A percentile compares a stretch with the other conserved stretches of the same genome.
Evolutionary conservation across 2,329 filamentous ascomycete species (phyloP).

Genomic region (Dactylellina haptotyla): DNA sequence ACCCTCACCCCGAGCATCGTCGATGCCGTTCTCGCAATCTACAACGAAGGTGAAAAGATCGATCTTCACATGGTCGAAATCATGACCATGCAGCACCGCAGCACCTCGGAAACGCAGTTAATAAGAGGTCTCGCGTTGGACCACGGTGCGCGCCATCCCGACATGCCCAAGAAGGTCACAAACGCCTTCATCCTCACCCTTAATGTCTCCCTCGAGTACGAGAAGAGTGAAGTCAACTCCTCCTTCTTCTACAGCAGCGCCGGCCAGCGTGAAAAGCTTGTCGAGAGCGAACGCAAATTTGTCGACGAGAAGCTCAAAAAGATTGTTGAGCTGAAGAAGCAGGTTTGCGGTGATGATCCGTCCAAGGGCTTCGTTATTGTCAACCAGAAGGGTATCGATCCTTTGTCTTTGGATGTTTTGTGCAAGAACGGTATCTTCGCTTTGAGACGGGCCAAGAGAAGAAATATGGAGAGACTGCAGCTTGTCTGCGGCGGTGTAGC

Average conservation of each 20-base stretch:
- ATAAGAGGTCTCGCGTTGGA: slow-evolving; percentile 93
- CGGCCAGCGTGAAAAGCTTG: slow-evolving; percentile 95
- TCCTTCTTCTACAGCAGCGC: slow-evolving; percentile 98
- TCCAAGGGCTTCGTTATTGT: slow-evolving; percentile 98
- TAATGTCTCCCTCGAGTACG: slow-evolving; percentile 97
- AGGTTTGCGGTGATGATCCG: slow-evolving; percentile 90
- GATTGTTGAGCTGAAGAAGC: slow-evolving; percentile 97
- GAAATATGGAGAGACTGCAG: slow-evolving; percentile 98
- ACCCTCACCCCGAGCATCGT: slow-evolving; percentile 95
- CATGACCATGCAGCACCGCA: slow-evolving; percentile 99
- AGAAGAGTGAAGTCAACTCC: slow-evolving; percentile 99
- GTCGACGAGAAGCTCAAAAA: slow-evolving; percentile 96
- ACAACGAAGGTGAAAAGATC: slow-evolving; percentile 87
- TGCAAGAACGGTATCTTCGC: slow-evolving; percentile 98
- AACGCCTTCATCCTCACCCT: slow-evolving; percentile 95
- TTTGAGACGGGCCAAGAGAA: slow-evolving; percentile 90
- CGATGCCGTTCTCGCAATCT: slow-evolving; percentile 93
- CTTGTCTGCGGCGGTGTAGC: slow-evolving; percentile 89
- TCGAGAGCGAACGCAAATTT: slow-evolving; percentile 94
- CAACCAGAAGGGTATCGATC: slow-evolving; percentile 99
- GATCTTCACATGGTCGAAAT: slow-evolving; percentile 99
- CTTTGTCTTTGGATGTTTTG: slow-evolving; percentile 90
- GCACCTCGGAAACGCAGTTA: slow-evolving; percentile 92
- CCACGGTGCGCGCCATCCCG: slow-evolving; percentile 93
- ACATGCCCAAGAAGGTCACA: slow-evolving; percentile 96